Evolutionary conservation across 192 early-diverging fungal species (phyloP).

Genomic region (Coemansia reversa): DNA sequence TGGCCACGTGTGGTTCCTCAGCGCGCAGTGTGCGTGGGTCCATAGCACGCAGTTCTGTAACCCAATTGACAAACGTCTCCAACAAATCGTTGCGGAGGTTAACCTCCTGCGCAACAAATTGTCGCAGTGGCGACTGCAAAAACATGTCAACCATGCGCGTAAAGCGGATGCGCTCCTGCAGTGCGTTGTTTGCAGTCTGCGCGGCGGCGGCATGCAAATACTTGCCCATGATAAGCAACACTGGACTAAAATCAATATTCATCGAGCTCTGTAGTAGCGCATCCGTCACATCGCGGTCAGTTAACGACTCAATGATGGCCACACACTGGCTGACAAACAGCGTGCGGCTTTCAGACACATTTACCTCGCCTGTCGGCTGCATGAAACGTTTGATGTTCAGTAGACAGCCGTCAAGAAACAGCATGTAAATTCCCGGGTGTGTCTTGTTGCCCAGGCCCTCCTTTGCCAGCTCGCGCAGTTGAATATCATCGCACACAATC

Average conservation of each 20-base stretch:
- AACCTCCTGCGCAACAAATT: constrained; percentile 50
- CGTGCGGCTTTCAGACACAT: constrained; percentile 52
- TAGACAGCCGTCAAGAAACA: constrained; percentile 51
- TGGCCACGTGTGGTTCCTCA: constrained; percentile 41
- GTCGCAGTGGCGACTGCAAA: constrained; percentile 50
- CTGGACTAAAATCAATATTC: constrained; percentile 53
- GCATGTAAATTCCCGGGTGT: constrained; percentile 53
- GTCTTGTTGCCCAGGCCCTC: constrained; percentile 55
- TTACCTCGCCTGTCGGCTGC: constrained; percentile 50
- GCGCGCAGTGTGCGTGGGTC: constrained; percentile 49
- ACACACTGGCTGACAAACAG: constrained; percentile 56
- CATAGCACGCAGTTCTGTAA: constrained; percentile 53
- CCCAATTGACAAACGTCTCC: constrained; percentile 55
- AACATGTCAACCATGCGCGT: constrained; percentile 50
- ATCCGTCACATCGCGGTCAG: constrained; percentile 46
- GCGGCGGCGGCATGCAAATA: constrained; percentile 42
- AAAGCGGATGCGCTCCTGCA: constrained; percentile 49
- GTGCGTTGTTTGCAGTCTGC: constrained; percentile 38
- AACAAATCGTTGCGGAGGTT: constrained; percentile 54
- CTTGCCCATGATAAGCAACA: constrained; percentile 49
- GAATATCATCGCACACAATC: constrained; percentile 53
- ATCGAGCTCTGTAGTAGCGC: constrained; percentile 40
- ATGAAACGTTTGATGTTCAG: constrained; percentile 55
- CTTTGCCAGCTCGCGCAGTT: constrained; percentile 53
- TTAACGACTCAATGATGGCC: constrained; percentile 50